Conservation (phyloP, 805 yeast genomes). For the Ogataea wickerhamii region DNA sequence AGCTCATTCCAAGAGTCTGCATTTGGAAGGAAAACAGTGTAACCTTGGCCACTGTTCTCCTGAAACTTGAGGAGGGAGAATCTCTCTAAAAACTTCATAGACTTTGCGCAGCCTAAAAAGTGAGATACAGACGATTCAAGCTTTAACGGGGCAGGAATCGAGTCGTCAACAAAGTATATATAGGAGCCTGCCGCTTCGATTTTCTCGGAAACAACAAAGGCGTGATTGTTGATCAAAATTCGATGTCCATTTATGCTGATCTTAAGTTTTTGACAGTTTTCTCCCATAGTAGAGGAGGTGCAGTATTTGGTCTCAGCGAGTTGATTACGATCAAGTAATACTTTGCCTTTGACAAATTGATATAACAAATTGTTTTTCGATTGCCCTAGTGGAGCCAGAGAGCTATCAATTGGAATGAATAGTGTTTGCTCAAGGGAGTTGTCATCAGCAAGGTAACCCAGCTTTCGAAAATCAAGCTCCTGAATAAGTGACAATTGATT, state of each 20-base stretch:
- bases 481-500: slow-evolving; percentile 61
- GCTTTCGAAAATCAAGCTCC: slow-evolving; percentile 61
- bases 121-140: slow-evolving; percentile 66
- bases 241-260: slow-evolving; percentile 32
- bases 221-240: slow-evolving; percentile 52
- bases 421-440: slow-evolving; percentile 52
- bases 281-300: slow-evolving; percentile 45
- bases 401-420: slow-evolving; percentile 45
- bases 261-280: slow-evolving; percentile 59
- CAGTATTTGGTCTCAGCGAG: slow-evolving; percentile 55
- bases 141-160: slow-evolving; percentile 58
- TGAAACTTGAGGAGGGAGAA: slow-evolving; percentile 48
- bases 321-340: slow-evolving; percentile 36
- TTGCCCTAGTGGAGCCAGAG: slow-evolving; percentile 28
- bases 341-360: slow-evolving; percentile 53
- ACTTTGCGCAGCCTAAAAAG: slow-evolving; percentile 57
- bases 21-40: slow-evolving; percentile 77
- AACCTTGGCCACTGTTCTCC: slow-evolving; percentile 52
- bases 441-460: slow-evolving; percentile 56
- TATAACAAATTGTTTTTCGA: slow-evolving; percentile 45
- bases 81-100: slow-evolving; percentile 54
- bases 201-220: slow-evolving; percentile 42
- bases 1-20: slow-evolving; percentile 65
- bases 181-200: slow-evolving; percentile 56
- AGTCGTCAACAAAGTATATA: slow-evolving; percentile 63